Conservation (phyloP, 2,329 filamentous ascomycete species). For the Dothistroma pini region DNA sequence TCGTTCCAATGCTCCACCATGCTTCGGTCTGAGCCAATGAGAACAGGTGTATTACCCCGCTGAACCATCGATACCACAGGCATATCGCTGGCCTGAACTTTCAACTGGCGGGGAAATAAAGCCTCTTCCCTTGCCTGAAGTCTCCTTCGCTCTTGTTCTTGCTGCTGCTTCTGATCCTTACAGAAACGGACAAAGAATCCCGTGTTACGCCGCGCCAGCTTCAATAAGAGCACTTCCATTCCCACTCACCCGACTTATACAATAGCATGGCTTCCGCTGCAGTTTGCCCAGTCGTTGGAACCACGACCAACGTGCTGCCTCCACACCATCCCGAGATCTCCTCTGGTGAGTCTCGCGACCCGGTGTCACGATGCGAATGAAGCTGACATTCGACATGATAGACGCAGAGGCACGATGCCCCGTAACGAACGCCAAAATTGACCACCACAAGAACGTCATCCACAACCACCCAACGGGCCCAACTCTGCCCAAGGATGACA, state of each 20-base stretch:
- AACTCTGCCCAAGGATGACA: constrained; percentile 24
- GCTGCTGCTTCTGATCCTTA: background rate
- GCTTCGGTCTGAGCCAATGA: background rate
- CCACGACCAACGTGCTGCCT: constrained; percentile 43
- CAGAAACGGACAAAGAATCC: background rate
- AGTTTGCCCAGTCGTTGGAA: constrained; percentile 37
- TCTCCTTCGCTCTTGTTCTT: background rate
- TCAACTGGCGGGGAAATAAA: constrained; percentile 7
- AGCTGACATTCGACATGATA: constrained; percentile 16
- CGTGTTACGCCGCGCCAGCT: background rate
- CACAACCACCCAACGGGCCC: constrained; percentile 41
- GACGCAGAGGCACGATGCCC: constrained; percentile 45
- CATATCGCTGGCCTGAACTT: constrained; percentile 4
- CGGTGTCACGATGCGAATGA: background rate
- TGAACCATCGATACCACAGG: background rate
- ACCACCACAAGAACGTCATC: constrained; percentile 42
- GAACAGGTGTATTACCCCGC: background rate
- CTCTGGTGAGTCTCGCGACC: constrained; percentile 9
- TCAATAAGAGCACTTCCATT: background rate
- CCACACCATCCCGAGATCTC: constrained; percentile 40
- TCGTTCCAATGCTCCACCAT: background rate
- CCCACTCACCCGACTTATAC: background rate
- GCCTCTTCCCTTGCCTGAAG: background rate
- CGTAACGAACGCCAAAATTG: constrained; percentile 44
- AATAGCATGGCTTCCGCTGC: constrained; percentile 14